Base-by-base conservation (phyloP, 2,329 filamentous ascomycete species). In the Malbranchea cinnamomea region DNA sequence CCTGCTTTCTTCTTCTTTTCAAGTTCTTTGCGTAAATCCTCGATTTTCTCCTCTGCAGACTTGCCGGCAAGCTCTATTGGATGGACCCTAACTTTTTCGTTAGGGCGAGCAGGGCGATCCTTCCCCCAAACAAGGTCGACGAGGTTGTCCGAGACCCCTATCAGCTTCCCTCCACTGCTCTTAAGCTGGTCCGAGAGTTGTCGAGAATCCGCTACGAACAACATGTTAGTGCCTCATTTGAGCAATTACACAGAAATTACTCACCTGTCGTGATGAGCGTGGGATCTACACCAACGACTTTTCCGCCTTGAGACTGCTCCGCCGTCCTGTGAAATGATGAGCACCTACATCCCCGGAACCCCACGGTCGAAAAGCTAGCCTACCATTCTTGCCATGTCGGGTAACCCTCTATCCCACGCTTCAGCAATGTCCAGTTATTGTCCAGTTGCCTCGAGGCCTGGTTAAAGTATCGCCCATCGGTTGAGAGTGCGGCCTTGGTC, bases 341-440 rank as follows among this genome's bases (percentile, higher is more conserved):
- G 30, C n/a, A n/a, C n/a, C n/a, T n/a, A n/a, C n/a, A n/a, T n/a
- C n/a, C n/a, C n/a, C n/a, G n/a, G n/a, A n/a, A n/a, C n/a, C n/a
- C n/a, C n/a, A n/a, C 31, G 30, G 16, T 26, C 32, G 6, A n/a
- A 32, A 28, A 18, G 17, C 30, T 5, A 32, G 15, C 10, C 45
- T 75, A 74, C 89, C 89, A 98, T 55, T 95, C 89, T 51, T 94
- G 83, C 81, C 89, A 98, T 0, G 87, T 95, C 1, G 83, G 87
- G 6, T 94, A 84, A 54, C 92, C 83, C 49, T 89, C 81, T 27
- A 93, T 65, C 4, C 89, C 89, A 47, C 92, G 83, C 62, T 94
- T 98, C 37, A 98, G 63, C 23, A 98, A 64, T 28, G 71, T 63
- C 89, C 89, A 98, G 54, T 95, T 95, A 46, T 57, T 60, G 53